Conservation (phyloP, 139 green algal species). For the Chlorella sp. region DNA sequence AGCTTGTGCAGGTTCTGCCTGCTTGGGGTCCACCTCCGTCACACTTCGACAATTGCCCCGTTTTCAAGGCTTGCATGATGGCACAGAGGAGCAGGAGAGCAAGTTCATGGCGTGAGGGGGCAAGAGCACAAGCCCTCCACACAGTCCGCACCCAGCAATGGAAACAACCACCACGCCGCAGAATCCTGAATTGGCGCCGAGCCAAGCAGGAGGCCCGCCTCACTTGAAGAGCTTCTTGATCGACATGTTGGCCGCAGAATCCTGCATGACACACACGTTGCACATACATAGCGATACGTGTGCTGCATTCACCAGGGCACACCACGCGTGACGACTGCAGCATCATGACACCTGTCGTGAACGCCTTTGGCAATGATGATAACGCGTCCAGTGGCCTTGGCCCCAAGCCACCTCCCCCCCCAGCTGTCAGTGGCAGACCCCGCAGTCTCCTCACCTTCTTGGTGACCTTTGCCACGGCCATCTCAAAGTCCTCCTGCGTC, state of each 20-base stretch:
- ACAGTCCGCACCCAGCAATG: too few species aligned
- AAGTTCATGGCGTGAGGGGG: too few species aligned
- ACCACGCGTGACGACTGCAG: neutral
- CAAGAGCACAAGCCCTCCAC: too few species aligned
- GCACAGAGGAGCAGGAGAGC: too few species aligned
- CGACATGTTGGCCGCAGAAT: slow-evolving; percentile 18
- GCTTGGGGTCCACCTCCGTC: too few species aligned
- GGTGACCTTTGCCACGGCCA: slow-evolving; percentile 94
- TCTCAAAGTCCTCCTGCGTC: slow-evolving; percentile 99
- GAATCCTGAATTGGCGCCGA: too few species aligned
- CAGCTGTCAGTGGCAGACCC: neutral
- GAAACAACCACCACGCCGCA: too few species aligned
- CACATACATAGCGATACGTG: neutral
- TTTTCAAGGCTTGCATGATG: too few species aligned
- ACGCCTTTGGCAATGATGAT: neutral
- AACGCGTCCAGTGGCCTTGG: neutral
- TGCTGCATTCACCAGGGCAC: neutral
- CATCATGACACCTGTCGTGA: neutral
- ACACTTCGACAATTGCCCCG: too few species aligned
- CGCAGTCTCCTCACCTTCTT: slow-evolving; percentile 25
- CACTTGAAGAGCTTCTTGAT: slow-evolving; percentile 21
- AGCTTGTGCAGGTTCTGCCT: too few species aligned
- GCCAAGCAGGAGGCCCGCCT: neutral
- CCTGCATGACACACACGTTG: slow-evolving; percentile 3
- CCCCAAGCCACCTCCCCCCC: neutral